Evolutionary conservation across 1,139 yeast species (phyloP), one percentile per base, ranked within the genome.

Genomic region (Geotrichum australiense): DNA sequence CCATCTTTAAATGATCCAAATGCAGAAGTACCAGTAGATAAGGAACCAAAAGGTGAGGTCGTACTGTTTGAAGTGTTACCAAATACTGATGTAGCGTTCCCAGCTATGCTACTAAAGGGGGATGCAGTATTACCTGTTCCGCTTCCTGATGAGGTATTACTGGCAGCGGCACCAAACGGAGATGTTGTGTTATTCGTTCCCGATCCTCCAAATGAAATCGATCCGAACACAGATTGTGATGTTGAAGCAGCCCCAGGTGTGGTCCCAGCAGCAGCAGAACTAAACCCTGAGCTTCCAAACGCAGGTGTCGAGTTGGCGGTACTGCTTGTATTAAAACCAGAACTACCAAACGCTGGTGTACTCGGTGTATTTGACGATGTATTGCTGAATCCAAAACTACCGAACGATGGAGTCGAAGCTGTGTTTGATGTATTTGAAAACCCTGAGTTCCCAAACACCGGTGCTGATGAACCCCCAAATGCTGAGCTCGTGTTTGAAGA

Each of bases 21-120:
- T 11, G 12, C 14, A 12, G 32, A 10, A n/a, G 11, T 15, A 4
- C 5, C 12, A 11, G 11, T 5, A 5, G n/a, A n/a, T n/a, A n/a
- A n/a, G 6, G 30, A 15, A 12, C 52, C 55, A 45, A 51, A 52
- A 7, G 47, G 43, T 20, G 52, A 37, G 7, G n/a, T n/a, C n/a
- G n/a, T n/a, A 12, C 45, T 16, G 11, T 53, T 38, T 18, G 56
- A 54, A 42, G 8, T 38, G 16, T 39, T 24, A 7, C 55, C 56
- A 51, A 54, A 54, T 27, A 49, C 49, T 23, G 52, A 44, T 2
- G 29, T 15, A 5, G 25, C 10, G 8, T 22, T 22, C 15, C 23
- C 12, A 15, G 19, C 12, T n/a, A n/a, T n/a, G n/a, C 26, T 4
- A 40, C 5, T n/a, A 22, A 11, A 4, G 10, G 18, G n/a, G 7